phyloP scores from a whole-genome alignment of 2,329 filamentous ascomycete species.

The Paraphoma sp. region DNA sequence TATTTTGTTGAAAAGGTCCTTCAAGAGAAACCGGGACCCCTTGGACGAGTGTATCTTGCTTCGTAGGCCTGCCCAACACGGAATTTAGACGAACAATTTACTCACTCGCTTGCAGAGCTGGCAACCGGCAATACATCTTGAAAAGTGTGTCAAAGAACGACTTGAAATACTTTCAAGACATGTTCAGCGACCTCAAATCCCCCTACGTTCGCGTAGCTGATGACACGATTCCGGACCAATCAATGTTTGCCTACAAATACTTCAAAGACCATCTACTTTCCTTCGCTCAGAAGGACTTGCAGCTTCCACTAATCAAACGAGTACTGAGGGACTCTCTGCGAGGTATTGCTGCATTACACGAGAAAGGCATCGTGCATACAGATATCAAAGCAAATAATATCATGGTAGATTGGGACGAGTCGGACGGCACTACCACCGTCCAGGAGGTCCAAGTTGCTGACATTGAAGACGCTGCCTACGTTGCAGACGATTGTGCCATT shows the following conservation, averaged over 20 bases:
- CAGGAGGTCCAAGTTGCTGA: constrained; percentile 52
- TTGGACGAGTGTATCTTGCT: too few relatives aligned
- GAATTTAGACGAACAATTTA: too few relatives aligned
- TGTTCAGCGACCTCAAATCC: constrained; percentile 9
- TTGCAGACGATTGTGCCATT: constrained; percentile 47
- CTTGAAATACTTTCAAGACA: too few relatives aligned
- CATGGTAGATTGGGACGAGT: constrained; percentile 50
- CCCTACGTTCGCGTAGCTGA: constrained; percentile 29
- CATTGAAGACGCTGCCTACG: constrained; percentile 50
- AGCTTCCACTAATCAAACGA: constrained; percentile 48
- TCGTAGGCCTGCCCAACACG: too few relatives aligned
- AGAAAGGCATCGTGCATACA: constrained; percentile 23
- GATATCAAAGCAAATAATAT: constrained; percentile 57
- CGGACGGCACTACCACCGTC: constrained; percentile 31
- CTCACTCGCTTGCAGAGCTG: too few relatives aligned
- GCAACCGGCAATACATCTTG: constrained; percentile 14
- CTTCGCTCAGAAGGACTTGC: constrained; percentile 51
- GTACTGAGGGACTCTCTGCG: constrained; percentile 53
- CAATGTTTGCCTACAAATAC: constrained; percentile 56
- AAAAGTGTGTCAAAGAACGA: constrained; percentile 11
- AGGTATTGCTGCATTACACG: constrained; percentile 41
- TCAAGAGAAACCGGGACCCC: too few relatives aligned
- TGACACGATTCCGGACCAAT: constrained; percentile 54
- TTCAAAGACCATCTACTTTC: constrained; percentile 52
- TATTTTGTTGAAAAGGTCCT: too few relatives aligned